Evolutionary conservation across 2,329 filamentous ascomycete genomes (phyloP).

Genomic region (Microcera coccophila): DNA sequence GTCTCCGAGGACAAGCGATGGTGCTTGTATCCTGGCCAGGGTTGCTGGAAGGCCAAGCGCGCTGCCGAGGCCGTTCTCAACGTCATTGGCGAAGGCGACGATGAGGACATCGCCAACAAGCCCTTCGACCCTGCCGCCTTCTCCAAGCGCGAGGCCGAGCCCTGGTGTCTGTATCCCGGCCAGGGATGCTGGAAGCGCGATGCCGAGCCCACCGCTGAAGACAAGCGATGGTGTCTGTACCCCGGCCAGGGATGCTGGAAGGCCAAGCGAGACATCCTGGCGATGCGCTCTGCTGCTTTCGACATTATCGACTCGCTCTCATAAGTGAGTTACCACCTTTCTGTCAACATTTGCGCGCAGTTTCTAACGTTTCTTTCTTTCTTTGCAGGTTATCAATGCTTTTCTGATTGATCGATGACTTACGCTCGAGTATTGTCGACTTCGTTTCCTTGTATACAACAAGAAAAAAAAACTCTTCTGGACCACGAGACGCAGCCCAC

Average conservation of each 20-base stretch:
- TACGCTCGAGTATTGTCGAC: constrained; percentile 12
- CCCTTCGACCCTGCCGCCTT: constrained; percentile 32
- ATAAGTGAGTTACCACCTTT: constrained; percentile 15
- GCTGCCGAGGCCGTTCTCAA: constrained; percentile 36
- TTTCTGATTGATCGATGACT: background rate
- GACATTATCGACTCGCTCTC: constrained; percentile 23
- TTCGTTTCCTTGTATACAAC: background rate
- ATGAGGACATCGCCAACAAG: constrained; percentile 23
- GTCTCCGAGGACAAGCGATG: constrained; percentile 26
- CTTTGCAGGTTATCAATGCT: background rate
- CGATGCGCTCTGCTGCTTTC: constrained; percentile 26
- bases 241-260: constrained; percentile 37
- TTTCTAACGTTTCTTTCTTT: background rate
- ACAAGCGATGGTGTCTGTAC: constrained; percentile 25
- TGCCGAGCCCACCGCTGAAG: constrained; percentile 13
- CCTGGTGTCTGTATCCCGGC: constrained; percentile 29
- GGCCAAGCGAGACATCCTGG: constrained; percentile 34
- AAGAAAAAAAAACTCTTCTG: constrained; percentile 2
- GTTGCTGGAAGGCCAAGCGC: constrained; percentile 39
- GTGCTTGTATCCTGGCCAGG: constrained; percentile 35
- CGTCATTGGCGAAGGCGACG: constrained; percentile 20
- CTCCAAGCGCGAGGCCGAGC: constrained; percentile 30
- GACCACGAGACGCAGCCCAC: constrained; percentile 4
- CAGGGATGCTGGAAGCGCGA: constrained; percentile 35
- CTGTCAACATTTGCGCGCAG: background rate